Evolutionary conservation across 352 stramenopile species (phyloP).

Genomic region (Phytophthora hibernalis): DNA sequence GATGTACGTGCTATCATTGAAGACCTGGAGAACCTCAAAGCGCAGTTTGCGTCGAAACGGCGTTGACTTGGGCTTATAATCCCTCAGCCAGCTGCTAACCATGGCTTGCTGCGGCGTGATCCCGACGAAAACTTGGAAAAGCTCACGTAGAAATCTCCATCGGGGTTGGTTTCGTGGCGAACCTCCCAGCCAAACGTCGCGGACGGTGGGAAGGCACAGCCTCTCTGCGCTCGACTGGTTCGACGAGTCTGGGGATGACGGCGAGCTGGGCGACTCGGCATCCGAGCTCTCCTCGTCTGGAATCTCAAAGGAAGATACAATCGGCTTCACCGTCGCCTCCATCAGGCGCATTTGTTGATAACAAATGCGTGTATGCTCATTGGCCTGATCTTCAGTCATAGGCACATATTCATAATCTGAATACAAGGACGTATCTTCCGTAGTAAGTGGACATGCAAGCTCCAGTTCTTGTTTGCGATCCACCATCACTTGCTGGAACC

Average conservation of each 20-base stretch:
- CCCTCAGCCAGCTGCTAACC: constrained; percentile 46
- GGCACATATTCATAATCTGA: constrained; percentile 56
- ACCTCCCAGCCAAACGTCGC: constrained; percentile 69
- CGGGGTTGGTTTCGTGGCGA: constrained; percentile 44
- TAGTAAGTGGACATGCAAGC: constrained; percentile 45
- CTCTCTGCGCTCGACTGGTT: constrained; percentile 10
- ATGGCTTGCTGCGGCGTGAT: constrained; percentile 53
- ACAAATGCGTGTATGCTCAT: constrained; percentile 60
- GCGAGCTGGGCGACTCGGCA: constrained; percentile 20
- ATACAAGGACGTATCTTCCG: constrained; percentile 37
- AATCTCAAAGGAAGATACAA: constrained; percentile 41
- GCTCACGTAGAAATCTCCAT: constrained; percentile 55
- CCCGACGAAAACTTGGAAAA: constrained; percentile 58
- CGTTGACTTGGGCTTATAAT: constrained; percentile 32
- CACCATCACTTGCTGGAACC: constrained; percentile 60
- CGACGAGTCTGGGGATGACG: constrained; percentile 9
- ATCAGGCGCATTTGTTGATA: constrained; percentile 65
- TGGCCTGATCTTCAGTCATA: constrained; percentile 62
- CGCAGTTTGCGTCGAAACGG: constrained; percentile 47
- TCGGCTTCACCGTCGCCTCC: constrained; percentile 52
- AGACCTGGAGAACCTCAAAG: constrained; percentile 53
- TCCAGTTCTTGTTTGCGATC: constrained; percentile 58
- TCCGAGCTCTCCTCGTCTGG: constrained; percentile 34
- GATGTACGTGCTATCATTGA: constrained; percentile 64
- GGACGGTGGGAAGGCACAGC: constrained; percentile 46